Base-by-base conservation (phyloP, 1,284 basidiomycete genomes). In the Omphalotus olearius region DNA sequence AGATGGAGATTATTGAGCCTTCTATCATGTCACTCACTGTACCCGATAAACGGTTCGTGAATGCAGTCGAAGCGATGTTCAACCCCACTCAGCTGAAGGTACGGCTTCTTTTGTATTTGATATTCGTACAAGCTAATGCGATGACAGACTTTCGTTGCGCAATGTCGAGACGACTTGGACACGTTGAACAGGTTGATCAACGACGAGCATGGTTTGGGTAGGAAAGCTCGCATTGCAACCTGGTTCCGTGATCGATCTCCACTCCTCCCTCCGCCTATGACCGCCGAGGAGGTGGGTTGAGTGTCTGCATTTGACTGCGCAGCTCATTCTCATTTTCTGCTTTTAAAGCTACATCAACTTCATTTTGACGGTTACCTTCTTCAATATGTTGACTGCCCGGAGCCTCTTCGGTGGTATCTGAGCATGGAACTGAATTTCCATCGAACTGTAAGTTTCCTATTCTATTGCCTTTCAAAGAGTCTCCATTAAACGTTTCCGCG, bases 101-200 rank as follows among this genome's bases (percentile, higher is more conserved):
- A 40, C 35, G 71, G 57, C 42, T 33, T 26, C 26, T 38, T 47
- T 39, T 5, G 23, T 25, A 13, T 28, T 45, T 42, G 43, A 18
- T 40, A 36, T 48, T 43, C 28, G 23, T 6, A 36, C 30, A 1
- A 23, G 3, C n/a, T n/a, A n/a, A n/a, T n/a, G n/a, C n/a, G n/a
- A n/a, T n/a, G n/a, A n/a, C n/a, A 96, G 90, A 92, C 85, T 0
- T 89, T 99, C 65, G 84, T 99, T 3, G 85, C 86, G 33, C 89
- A 95, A 65, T 87, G 83, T 57, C 79, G 87, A 52, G 87, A 90
- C 35, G 96, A 99, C 64, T 91, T 91, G 53, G 75, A 86, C 50
- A 70, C 74, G 0, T 70, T 94, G 43, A 85, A 88, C 57, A 67
- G 71, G 33, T 69, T 82, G 28, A 76, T 92, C 57, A 87, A 88